Evolutionary conservation across 2,329 filamentous ascomycete species (phyloP), one percentile per base, ranked within the genome.

Genomic region (Cytospora chrysosperma): DNA sequence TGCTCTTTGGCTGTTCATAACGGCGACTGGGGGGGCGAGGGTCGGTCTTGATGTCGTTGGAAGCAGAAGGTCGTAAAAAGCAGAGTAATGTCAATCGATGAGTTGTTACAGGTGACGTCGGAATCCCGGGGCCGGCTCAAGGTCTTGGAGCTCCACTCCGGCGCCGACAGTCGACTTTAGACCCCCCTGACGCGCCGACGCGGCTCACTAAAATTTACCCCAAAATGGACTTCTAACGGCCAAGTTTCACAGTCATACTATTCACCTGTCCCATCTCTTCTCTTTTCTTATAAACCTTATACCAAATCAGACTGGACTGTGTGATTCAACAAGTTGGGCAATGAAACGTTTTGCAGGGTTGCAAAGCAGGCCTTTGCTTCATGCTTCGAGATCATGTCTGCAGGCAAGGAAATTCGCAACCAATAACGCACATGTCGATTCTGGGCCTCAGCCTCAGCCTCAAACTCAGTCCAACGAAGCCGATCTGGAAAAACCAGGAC

Each of bases 1-100:
- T 26, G 74, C 67, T 54, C 72, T 69, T 68, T 74, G 75, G 47
- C 68, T 73, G 30, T 74, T 77, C 78, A 80, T 79, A 30, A 40
- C 68, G 32, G 27, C 32, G 50, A 28, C 7, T 56, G 37, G 51
- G 53, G 27, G 56, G 19, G 34, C 47, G 53, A 27, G 56, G 19
- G 34, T 37, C 17, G 26, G 34, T 27, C n/a, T 27, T 6, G 47
- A 51, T 57, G 54, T 27, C 34, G 64, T 50, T 34, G 26, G 56
- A 43, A 15, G 47, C n/a, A 28, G n/a, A n/a, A n/a, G 28, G 43
- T 56, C 26, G 51, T 24, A 24, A n/a, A 21, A 40, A 28, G 34
- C n/a, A 26, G 32, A 43, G 28, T n/a, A 43, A 21, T 12, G 30
- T 26, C n/a, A 47, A 17, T 27, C 54, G n/a, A 43, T 56, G n/a